Conservation (phyloP, 768 basidiomycete species). For the Pleurotus pulmonarius region DNA sequence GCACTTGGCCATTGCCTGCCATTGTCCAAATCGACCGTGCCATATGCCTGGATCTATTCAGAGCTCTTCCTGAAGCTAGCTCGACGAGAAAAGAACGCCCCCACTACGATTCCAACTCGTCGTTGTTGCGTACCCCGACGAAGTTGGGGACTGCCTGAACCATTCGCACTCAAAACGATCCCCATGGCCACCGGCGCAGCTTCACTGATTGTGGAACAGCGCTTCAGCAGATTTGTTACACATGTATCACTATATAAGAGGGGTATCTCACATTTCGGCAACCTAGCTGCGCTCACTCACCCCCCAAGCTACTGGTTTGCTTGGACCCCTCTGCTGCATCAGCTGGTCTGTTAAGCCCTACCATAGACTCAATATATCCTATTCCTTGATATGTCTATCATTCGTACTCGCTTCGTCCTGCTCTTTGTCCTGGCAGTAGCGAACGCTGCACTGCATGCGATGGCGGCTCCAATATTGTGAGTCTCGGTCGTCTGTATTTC, state of each 20-base stretch:
- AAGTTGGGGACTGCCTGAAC: too few species aligned
- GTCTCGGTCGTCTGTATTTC: neutral
- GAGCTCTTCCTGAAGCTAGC: too few species aligned
- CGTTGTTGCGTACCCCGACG: too few species aligned
- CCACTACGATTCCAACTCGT: too few species aligned
- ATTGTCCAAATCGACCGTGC: too few species aligned
- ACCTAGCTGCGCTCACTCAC: slow-evolving; percentile 6
- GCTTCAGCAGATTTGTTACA: neutral
- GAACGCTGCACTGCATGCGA: neutral
- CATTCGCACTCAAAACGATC: neutral
- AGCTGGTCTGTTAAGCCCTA: slow-evolving; percentile 7
- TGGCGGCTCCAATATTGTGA: slow-evolving; percentile 3
- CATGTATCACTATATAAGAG: slow-evolving; percentile 1
- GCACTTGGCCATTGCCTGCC: neutral
- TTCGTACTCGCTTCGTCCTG: neutral
- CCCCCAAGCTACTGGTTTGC: slow-evolving; percentile 9
- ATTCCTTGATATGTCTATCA: neutral
- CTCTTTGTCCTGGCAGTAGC: slow-evolving; percentile 1
- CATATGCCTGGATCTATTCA: too few species aligned
- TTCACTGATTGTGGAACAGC: neutral
- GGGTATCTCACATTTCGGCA: neutral
- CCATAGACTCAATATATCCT: neutral
- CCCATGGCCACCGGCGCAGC: slow-evolving; percentile 4
- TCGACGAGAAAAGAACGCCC: too few species aligned
- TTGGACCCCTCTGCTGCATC: slow-evolving; percentile 6